Evolutionary conservation across 1,139 yeast genomes (phyloP), one percentile per base, ranked within the genome.

Genomic region (Diutina scorzettiae): DNA sequence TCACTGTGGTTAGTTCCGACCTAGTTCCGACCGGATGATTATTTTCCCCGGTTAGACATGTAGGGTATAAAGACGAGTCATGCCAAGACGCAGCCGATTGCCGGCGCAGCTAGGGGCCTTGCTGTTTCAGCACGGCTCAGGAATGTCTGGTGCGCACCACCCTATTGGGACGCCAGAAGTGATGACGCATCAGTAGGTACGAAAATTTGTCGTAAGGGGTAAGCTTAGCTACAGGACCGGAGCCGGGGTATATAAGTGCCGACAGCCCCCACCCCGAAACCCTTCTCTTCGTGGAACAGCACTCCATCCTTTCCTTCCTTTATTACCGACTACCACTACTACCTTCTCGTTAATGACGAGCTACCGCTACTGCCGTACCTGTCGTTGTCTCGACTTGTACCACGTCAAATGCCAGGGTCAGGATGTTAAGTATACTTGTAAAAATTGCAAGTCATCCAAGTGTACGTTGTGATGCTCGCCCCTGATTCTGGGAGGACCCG

Each of bases 371-470:
- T 33, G 37, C 14, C 37, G 37, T n/a, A 33, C 37, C 9, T 33
- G 37, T 21, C 20, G 21, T 20, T 33, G 37, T 33, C 14, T 33
- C 8, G 37, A 33, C 37, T 33, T 33, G 37, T 33, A 33, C 27
- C 37, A 33, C 27, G 27, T 33, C 18, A 33, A 33, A 12, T 19
- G 37, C 14, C 27, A 33, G 12, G 37, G 27, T 18, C 20, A 33
- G 14, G 37, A 33, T 18, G n/a, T 18, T 7, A 33, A 33, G 27
- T 33, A 33, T 21, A 33, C 37, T 33, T 33, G 37, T 21, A 33
- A 33, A 27, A 33, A 33, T 14, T 33, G 37, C 37, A 33, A 33
- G 37, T 27, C n/a, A n/a, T 16, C 27, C 12, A 33, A 33, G 37
- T 33, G 37, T 14, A 33, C 37, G 6, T 21, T 33, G 27, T 33